Base-by-base conservation (phyloP, 306 rosid genomes). In the Cucurbita moschata region DNA sequence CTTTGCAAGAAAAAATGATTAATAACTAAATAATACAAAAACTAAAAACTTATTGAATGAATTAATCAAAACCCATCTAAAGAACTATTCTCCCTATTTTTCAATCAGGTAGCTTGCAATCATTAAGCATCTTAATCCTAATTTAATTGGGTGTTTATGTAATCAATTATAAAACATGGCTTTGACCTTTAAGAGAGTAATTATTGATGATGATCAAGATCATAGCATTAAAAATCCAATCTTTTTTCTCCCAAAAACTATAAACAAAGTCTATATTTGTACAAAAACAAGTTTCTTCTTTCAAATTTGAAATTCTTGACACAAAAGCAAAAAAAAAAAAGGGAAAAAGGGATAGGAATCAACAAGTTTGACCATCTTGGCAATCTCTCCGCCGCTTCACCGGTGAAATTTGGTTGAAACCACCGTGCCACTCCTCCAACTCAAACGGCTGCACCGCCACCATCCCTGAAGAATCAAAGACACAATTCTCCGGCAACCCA, bases 301-400 rank as follows among this genome's bases (percentile, higher is more conserved):
- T 6, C 18, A 66, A 16, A 26, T 51, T 26, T 10, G 35, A 54
- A 72, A 54, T 54, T 54, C 62, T 49, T 15, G 11, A 72, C 44
- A 55, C 40, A 53, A 53, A 16, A 21, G 56, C 23, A 47, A 6
- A 52, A 37, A 49, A 38, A 35, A 8, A 16, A 15, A 51, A 35
- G 8, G 58, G 15, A 53, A 13, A 66, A 0, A 39, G 50, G 51
- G 50, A 46, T 18, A 64, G 42, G 61, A 49, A 57, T 85, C 74
- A 84, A 73, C 65, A 71, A 8, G 79, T 77, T 80, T 80, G 86
- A 79, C 84, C 80, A 72, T 80, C 87, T 54, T 85, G 83, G 30
- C 66, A 76, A 78, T 88, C 85, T 72, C 74, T 85, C 81, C 92
- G 86, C 73, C 91, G 85, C 18, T 14, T 77, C n/a, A 75, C 85